A percentile compares a stretch with the other conserved stretches of the same genome.
Evolutionary conservation across 202 grass and related monocot genomes (phyloP).

Genomic region (Tripidium arundinaceum): DNA sequence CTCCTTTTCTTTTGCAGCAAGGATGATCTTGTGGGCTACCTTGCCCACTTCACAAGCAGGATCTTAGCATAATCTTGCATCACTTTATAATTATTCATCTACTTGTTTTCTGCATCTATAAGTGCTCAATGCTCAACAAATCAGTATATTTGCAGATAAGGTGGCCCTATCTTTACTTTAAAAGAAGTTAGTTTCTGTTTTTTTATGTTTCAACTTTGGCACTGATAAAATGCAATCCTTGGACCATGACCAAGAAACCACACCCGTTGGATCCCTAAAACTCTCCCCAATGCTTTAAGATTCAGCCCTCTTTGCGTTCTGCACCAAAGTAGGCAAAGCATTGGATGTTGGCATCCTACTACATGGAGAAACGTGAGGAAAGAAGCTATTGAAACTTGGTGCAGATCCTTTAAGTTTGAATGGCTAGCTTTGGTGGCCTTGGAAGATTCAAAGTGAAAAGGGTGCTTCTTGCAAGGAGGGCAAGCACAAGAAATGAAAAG

Average conservation of each 20-base stretch:
- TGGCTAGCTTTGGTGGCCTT: conserved; percentile 38
- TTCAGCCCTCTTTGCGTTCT: conserved; percentile 35
- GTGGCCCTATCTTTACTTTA: conserved; percentile 26
- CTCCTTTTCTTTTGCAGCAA: conserved; percentile 40
- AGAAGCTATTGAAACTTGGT: conserved; percentile 40
- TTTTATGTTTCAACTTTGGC: conserved; percentile 41
- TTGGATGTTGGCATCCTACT: conserved; percentile 23
- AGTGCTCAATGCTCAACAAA: conserved; percentile 14
- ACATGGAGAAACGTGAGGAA: conserved; percentile 48
- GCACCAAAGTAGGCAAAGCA: conserved; percentile 35
- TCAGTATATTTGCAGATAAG: conserved; percentile 24
- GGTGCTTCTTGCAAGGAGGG: conserved; percentile 27
- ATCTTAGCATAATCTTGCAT: conserved; percentile 32
- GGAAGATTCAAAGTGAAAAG: conserved; percentile 66
- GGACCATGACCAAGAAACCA: conserved; percentile 50
- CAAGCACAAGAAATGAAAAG: conserved; percentile 39
- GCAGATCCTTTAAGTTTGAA: conserved; percentile 52
- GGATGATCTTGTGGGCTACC: conserved; percentile 41
- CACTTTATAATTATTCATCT: conserved; percentile 11
- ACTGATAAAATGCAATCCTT: conserved; percentile 42
- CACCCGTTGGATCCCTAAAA: conserved; percentile 21
- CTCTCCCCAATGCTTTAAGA: conserved; percentile 38
- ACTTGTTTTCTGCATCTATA: conserved; percentile 27
- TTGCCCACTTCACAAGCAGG: conserved; percentile 37
- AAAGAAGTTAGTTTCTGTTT: conserved; percentile 26